A percentile compares a stretch with the other conserved stretches of the same genome.
Conservation (phyloP, 2,329 filamentous ascomycete genomes). For the Xylariaceae sp. region DNA sequence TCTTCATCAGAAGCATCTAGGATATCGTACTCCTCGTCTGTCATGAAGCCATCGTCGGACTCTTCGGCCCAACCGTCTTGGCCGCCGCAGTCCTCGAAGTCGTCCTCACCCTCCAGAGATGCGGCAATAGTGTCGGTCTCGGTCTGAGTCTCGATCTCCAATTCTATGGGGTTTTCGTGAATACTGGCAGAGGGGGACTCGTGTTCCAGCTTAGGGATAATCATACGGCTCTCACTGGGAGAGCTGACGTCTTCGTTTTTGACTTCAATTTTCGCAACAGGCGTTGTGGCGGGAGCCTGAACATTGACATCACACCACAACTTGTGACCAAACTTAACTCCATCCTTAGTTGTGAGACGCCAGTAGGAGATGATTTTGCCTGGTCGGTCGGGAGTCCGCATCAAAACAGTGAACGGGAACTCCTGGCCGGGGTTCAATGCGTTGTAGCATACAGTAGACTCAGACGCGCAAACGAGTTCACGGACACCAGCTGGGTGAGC, state of each 20-base stretch:
- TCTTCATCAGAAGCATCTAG: constrained; percentile 94
- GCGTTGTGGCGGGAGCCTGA: constrained; percentile 38
- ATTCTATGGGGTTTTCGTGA: constrained; percentile 59
- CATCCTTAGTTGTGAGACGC: constrained; percentile 80
- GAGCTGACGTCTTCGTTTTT: constrained; percentile 11
- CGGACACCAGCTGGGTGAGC: constrained; percentile 72
- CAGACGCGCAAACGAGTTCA: constrained; percentile 72
- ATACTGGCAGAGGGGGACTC: constrained; percentile 81
- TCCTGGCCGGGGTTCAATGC: constrained; percentile 70
- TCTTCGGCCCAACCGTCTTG: constrained; percentile 60
- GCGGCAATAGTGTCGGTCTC: constrained; percentile 33
- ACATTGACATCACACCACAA: constrained; percentile 93
- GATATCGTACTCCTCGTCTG: constrained; percentile 97
- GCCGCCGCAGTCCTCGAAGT: constrained; percentile 50
- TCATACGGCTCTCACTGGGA: constrained; percentile 65
- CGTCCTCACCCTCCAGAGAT: constrained; percentile 40
- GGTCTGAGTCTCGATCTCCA: constrained; percentile 42
- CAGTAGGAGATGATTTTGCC: constrained; percentile 92
- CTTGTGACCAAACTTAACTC: constrained; percentile 82
- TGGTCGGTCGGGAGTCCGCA: constrained; percentile 73
- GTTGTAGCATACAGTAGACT: constrained; percentile 72
- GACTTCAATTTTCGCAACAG: constrained; percentile 4
- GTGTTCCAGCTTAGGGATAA: constrained; percentile 94
- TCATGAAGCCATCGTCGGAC: constrained; percentile 77
- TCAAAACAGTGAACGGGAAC: constrained; percentile 74